Evolutionary conservation across 768 basidiomycete species (phyloP), one percentile per base, ranked within the genome.

Genomic region (Naganishia antarctica): DNA sequence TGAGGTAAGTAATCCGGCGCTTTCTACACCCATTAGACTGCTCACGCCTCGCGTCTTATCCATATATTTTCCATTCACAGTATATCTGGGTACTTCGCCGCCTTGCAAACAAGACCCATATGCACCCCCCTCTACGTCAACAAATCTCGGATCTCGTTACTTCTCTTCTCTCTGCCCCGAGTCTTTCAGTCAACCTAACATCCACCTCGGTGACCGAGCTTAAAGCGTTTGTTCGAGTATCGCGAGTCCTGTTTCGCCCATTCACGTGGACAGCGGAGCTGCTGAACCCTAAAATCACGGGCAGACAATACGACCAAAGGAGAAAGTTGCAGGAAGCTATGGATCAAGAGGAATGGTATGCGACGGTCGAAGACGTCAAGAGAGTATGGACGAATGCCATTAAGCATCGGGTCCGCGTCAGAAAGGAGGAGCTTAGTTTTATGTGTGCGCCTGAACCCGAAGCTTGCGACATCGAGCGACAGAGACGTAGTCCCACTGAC

Each of bases 301-400:
- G 66, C 0, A 49, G 66, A 21, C 44, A 57, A 16, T 67, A 67
- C 34, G 66, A 67, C 34, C 66, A 67, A 46, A 46, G 66, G 53
- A 47, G 50, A 43, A 67, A 67, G 31, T 44, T 67, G 15, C 61
- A 63, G 31, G 66, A 62, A 29, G 66, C 66, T 7, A 15, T 67
- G 34, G 66, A 47, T 32, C 37, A 46, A 26, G 66, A 63, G 32
- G 66, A 67, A n/a, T 67, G 66, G 66, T 67, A 58, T 37, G 66
- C 66, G 2, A 60, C 61, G n/a, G 60, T 40, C 7, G 50, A 48
- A 25, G 66, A 67, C 23, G 23, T 67, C 16, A 28, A 23, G 32
- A 41, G 34, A 25, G 21, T 67, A 41, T 67, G 61, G 50, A 44
- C 61, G 25, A 67, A 67, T 37, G 28, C 61, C 16, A 48, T 67